Conservation (phyloP, 495 filamentous ascomycete species). For the Penicillium simplicissimum region DNA sequence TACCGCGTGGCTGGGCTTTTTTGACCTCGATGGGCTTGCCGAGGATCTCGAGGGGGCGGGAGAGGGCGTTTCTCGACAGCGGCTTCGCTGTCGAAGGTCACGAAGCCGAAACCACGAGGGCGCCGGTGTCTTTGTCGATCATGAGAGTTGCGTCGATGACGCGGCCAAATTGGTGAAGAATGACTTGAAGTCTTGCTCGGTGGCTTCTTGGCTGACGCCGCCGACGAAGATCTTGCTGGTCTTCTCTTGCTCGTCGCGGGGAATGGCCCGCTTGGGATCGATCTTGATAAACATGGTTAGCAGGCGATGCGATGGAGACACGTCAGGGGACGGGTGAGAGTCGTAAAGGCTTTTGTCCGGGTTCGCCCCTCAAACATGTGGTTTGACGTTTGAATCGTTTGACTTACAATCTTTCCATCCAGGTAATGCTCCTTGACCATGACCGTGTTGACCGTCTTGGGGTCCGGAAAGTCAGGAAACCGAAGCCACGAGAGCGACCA, state of each 20-base stretch:
- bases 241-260: constrained; percentile 95
- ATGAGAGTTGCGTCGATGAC: constrained; percentile 97
- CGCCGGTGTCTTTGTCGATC: constrained; percentile 99
- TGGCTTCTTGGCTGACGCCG: constrained; percentile 95
- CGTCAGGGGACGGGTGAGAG: no score
- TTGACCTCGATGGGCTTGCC: constrained; percentile 98
- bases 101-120: constrained; percentile 96
- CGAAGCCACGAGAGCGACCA: constrained; percentile 92
- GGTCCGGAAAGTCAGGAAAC: constrained; percentile 98
- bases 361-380: no score
- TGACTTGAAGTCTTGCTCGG: constrained; percentile 89
- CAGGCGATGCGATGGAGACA: neutral
- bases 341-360: no score
- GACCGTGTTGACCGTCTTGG: constrained; percentile 95
- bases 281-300: constrained; percentile 52
- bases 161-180: constrained; percentile 96
- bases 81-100: constrained; percentile 94
- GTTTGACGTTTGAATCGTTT: no score
- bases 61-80: constrained; percentile 90
- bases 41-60: constrained; percentile 81
- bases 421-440: constrained; percentile 99
- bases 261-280: constrained; percentile 96
- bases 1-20: constrained; percentile 93
- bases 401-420: constrained; percentile 94
- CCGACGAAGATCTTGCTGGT: constrained; percentile 98